A percentile compares a stretch with the other conserved stretches of the same genome.
These are phyloP conservation scores for Pleurotus salmoneostramineus DNA, from an alignment of 768 basidiomycete genomes.

Conservation along the genomic window DNA sequence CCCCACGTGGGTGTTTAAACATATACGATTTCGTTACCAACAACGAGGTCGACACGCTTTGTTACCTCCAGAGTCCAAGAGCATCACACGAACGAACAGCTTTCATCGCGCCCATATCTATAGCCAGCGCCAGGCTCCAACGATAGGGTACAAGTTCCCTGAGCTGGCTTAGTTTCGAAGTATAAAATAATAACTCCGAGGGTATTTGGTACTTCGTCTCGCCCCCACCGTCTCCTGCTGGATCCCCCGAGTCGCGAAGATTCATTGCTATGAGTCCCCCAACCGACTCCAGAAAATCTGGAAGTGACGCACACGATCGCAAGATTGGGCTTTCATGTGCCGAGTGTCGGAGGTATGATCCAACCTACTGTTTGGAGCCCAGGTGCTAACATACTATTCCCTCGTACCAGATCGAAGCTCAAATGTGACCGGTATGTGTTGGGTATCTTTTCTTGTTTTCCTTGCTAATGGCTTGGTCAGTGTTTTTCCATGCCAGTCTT, in stretches of 20 bases:
- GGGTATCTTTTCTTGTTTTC: neutral
- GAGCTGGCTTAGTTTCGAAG: neutral
- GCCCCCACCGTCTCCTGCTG: too few relatives aligned
- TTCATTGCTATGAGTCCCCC: too few relatives aligned
- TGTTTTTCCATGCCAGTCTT: constrained; percentile 52
- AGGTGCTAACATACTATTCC: constrained; percentile 1
- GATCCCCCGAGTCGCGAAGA: too few relatives aligned
- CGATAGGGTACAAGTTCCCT: neutral
- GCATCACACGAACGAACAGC: neutral
- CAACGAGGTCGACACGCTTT: neutral
- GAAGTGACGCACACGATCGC: constrained; percentile 18
- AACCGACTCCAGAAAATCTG: constrained; percentile 10
- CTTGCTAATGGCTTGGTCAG: constrained; percentile 18
- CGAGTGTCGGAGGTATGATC: constrained; percentile 43
- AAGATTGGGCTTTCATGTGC: constrained; percentile 46
- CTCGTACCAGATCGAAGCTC: constrained; percentile 39
- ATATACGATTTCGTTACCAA: too few relatives aligned
- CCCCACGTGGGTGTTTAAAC: too few relatives aligned
- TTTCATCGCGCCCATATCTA: neutral
- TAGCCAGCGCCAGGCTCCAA: neutral
- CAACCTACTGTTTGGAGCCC: neutral
- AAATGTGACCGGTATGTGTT: constrained; percentile 43
- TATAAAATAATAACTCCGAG: too few relatives aligned
- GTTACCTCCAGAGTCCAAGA: neutral
- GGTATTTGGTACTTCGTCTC: too few relatives aligned